Evolutionary conservation across 257 asterid genomes (phyloP), one percentile per base, ranked within the genome.

Genomic region (Rubia yunnanensis): DNA sequence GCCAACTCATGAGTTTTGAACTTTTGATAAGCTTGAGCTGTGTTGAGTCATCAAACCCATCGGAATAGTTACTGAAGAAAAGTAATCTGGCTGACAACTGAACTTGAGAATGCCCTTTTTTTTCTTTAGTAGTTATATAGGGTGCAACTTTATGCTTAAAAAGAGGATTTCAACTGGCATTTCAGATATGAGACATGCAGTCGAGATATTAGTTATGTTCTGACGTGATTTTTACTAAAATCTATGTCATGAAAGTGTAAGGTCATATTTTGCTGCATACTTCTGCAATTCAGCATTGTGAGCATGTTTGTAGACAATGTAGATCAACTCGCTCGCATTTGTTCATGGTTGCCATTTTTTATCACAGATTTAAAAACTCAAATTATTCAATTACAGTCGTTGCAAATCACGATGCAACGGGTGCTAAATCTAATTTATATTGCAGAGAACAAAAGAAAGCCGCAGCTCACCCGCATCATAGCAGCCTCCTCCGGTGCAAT

Each of bases 401-500:
- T n/a, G n/a, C n/a, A n/a, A n/a, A n/a, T n/a, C 44, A 27, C 48
- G n/a, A 15, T 15, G 13, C 38, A 8, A 48, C 53, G 34, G 71
- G 18, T 67, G 28, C 55, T 36, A 39, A 60, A 36, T n/a, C 53
- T 44, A 7, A 9, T 17, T 28, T 20, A 13, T 39, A 50, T 69
- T 74, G 66, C 95, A 94, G 98, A 94, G 81, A 81, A 68, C 85
- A 90, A 86, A 76, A 79, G 85, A 59, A 84, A 88, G 76, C 98
- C 99, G 41, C 77, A 72, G 69, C 85, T 94, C 48, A 88, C 98
- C 15, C 82, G 76, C 53, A 76, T 85, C 50, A 80, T 94, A 80
- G 96, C 99, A 17, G 89, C 83, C 69, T 91, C 98, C 63, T 90
- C 99, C 64, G 95, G 96, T 35, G 86, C 89, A 67, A 88, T 90